Evolutionary conservation across 2,329 filamentous ascomycete species (phyloP), one percentile per base, ranked within the genome.

Genomic region (Ophiostoma perfectum): DNA sequence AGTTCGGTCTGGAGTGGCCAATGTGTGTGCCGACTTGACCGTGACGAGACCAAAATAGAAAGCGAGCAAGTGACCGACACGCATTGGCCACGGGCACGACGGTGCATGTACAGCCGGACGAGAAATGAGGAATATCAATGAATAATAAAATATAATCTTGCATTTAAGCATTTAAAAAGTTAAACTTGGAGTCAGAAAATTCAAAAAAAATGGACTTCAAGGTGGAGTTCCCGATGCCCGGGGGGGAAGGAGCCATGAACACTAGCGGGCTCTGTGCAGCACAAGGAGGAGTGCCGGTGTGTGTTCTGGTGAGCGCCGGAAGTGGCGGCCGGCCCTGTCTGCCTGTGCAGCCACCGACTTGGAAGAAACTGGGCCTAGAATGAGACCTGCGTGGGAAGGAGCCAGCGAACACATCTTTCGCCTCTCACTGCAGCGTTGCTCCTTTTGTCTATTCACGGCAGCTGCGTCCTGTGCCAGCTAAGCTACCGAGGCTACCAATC

Each of bases 221-320:
- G 41, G 68, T 69, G 68, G 68, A 65, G 49, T 63, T 64, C 64
- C 41, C 38, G 45, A 65, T 39, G 27, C 55, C 55, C 47, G 38
- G 64, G 38, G 64, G 45, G 67, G 64, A 63, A 66, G 64, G 64
- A 49, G 64, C 44, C 45, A 55, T 38, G n/a, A 44, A 47, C 18
- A 45, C 41, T 42, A 44, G 41, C 44, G 38, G 60, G 45, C 66
- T 16, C 42, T 65, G n/a, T 3, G 27, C 9, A 60, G 55, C 52
- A 58, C 52, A 7, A 58, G 52, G 52, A 60, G 5, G 42, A 47
- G 7, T 55, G 47, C 49, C 49, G 49, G 18, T 55, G 49, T 52
- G 47, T 6, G 18, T 55, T 7, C 2, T n/a, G 8, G 42, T 45
- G 42, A 45, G 42, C 42, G 52, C 27, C 47, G 52, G 52, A 58